Percentiles rank a stretch among this genome's conserved stretches.
Evolutionary conservation across 1,284 basidiomycete genomes (phyloP).

Genomic region (Moesziomyces aphidis): DNA sequence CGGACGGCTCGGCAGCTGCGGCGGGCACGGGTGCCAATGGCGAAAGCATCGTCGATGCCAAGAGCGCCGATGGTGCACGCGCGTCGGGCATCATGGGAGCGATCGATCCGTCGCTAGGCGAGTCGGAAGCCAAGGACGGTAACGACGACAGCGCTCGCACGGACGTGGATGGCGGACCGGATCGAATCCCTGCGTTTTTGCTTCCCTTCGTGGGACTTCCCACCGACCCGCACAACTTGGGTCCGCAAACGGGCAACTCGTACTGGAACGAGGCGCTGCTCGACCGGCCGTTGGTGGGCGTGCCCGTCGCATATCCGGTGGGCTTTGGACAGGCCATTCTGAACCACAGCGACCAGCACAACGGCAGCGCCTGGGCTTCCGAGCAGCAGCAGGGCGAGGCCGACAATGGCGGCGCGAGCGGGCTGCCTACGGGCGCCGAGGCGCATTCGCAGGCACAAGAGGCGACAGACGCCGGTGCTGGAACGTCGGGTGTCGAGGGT

Average conservation of each 20-base stretch:
- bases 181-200: conserved; percentile 38
- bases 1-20: conserved; percentile 12
- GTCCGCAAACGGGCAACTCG: conserved; percentile 36
- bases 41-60: conserved; percentile 9
- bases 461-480: conserved; percentile 8
- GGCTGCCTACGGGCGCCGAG: conserved; percentile 3
- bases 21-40: conserved; percentile 8
- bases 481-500: conserved; percentile 1
- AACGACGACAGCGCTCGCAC: conserved; percentile 14
- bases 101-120: conserved; percentile 31
- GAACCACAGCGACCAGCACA: conserved; percentile 22
- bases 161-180: conserved; percentile 33
- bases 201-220: conserved; percentile 52
- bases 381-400: conserved; percentile 13
- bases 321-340: conserved; percentile 33
- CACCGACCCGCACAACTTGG: conserved; percentile 36
- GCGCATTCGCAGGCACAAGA: conserved; percentile 8
- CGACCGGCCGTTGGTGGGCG: conserved; percentile 42
- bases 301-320: conserved; percentile 46
- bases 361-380: conserved; percentile 22
- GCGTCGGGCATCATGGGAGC: conserved; percentile 22
- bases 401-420: conserved; percentile 1
- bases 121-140: conserved; percentile 9
- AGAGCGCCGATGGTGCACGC: conserved; percentile 6
- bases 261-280: conserved; percentile 49